Base-by-base conservation (phyloP, 2,329 filamentous ascomycete genomes). In the Aspergillus sp. region DNA sequence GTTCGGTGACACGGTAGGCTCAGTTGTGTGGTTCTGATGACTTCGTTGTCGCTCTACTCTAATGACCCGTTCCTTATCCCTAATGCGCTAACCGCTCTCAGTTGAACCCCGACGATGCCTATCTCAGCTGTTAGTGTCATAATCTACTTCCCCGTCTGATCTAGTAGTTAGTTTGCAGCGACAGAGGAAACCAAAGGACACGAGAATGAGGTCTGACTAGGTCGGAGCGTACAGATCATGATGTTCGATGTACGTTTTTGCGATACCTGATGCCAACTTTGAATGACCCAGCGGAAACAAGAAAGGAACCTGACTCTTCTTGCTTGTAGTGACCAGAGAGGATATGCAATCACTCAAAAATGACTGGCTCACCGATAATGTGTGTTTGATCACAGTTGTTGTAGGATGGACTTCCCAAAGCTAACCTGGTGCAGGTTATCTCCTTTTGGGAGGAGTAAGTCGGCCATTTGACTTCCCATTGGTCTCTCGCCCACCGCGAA, bases 281-380 rank as follows among this genome's bases (percentile, higher is more conserved):
- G 16, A 39, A 42, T 56, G 11, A 42, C 16, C 36, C 6, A n/a
- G 1, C 5, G 14, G 14, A 39, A 39, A 49, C 50, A 14, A 16
- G 22, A 36, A 20, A 46, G n/a, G 42, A 22, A 16, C 52, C 39
- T 53, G 22, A 59, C 18, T n/a, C 16, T 42, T 42, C 46, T 36
- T 14, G 14, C 52, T 64, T 72, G 55, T 71, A 93, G 91, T 98
- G 67, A 96, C 91, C 54, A 86, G 88, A 73, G 91, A 95, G 73
- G 95, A 99, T 76, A 86, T 98, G 67, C 90, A 93, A 74, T 89
- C 90, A 16, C 85, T 99, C 59, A 92, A 90, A 77, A 84, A 90
- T 76, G 95, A 97, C 81, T 99, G 95, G 95, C 82, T 99, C 55
- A 97, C 94, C 49, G 95, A 99, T 75, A 97, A 96, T 80, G 91